phyloP scores from a whole-genome alignment of 108 stramenopile species.

The Cylindrotheca fusiformis region DNA sequence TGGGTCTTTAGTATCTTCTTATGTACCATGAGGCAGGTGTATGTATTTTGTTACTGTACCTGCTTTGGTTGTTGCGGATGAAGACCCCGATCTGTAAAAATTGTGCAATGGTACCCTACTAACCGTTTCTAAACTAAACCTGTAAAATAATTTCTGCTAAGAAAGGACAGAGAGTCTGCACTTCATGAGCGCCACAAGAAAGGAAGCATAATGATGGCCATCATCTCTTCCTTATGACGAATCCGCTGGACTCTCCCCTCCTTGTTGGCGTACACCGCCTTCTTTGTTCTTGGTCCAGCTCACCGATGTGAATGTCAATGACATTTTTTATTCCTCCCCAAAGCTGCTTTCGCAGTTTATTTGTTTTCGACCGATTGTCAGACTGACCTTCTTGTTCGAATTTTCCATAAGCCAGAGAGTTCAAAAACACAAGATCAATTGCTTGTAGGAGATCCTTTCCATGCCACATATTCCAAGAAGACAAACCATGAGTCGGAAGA shows the following conservation, averaged over 20 bases:
- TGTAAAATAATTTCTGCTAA: no score
- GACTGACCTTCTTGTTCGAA: constrained; percentile 30
- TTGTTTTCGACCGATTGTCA: constrained; percentile 37
- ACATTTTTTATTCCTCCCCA: constrained; percentile 57
- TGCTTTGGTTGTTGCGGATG: no score
- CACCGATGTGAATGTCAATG: constrained; percentile 12
- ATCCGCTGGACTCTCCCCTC: constrained; percentile 51
- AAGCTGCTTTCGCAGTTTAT: constrained; percentile 44
- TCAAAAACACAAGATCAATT: constrained; percentile 70
- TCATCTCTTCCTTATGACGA: constrained; percentile 38
- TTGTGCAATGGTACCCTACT: no score
- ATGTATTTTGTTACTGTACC: no score
- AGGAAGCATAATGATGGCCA: not conserved
- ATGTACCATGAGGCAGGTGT: no score
- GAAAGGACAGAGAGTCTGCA: no score
- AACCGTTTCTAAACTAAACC: no score
- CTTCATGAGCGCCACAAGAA: not conserved
- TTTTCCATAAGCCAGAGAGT: constrained; percentile 58
- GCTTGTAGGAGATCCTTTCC: constrained; percentile 63
- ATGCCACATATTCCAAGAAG: constrained; percentile 68
- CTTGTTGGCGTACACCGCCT: constrained; percentile 39
- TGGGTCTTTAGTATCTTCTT: no score
- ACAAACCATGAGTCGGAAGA: constrained; percentile 26
- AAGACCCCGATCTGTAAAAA: no score
- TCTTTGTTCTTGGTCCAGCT: constrained; percentile 8